Evolutionary conservation across 257 asterid genomes (phyloP), one percentile per base, ranked within the genome.

Genomic region (Solanum bukasovii): DNA sequence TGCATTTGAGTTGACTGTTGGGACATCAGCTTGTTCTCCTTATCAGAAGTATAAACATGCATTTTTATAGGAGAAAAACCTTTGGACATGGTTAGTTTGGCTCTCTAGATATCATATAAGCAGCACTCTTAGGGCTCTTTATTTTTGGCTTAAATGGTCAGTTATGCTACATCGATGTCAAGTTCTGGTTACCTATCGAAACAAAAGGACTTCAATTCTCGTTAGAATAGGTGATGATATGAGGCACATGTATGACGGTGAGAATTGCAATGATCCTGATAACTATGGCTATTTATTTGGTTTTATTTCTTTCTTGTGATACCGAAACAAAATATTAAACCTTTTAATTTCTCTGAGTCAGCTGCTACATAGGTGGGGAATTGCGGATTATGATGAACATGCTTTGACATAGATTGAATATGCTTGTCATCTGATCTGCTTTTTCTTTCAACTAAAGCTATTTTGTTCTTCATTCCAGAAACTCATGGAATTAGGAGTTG

Each of bases 401-500:
- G 65, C 65, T 56, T 56, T 56, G 65, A 56, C 65, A 56, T 56
- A 56, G 65, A 56, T 56, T 56, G 10, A 56, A 67, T 81, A 59
- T 79, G 38, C 38, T 25, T 44, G 38, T 18, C 34, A 18, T 56
- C 65, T 56, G 65, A 56, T 56, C 65, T 56, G 65, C 65, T 18
- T 56, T 56, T 56, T 18, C 65, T 81, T 81, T 81, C 68, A 27
- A 27, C 86, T 82, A 29, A 82, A 29, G 42, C 42, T 49, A 82
- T 42, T 77, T 77, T 65, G 46, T 27, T 75, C 71, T 90, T 85
- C 37, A 87, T 90, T 88, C 87, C 96, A 94, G 98, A 91, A 90
- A 91, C 95, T 94, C 77, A 37, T 35, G 77, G 94, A 91, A 75
- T 88, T 93, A 78, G 95, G 98, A 88, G 98, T 95, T 21, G 94